Percentiles rank a stretch among this genome's conserved stretches.
phyloP scores from a whole-genome alignment of 78 protist species.

The Speleostelium caveatum region DNA sequence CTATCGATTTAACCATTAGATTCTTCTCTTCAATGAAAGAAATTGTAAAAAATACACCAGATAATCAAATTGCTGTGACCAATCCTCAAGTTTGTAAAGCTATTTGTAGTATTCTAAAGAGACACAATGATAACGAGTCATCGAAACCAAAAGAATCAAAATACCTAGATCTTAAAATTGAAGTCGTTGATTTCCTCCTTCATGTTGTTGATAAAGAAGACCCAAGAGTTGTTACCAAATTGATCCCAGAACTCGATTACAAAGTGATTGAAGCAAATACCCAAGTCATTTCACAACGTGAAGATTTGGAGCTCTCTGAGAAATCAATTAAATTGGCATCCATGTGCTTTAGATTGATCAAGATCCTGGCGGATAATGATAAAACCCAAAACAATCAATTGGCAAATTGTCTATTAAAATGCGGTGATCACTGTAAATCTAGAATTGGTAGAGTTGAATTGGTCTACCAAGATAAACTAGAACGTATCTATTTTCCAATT shows the following conservation, averaged over 20 bases:
- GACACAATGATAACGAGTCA: background rate
- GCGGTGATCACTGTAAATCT: conserved; percentile 80
- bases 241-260: conserved; percentile 67
- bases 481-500: conserved; percentile 80
- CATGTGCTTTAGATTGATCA: conserved; percentile 70
- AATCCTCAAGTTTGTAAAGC: conserved; percentile 74
- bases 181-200: conserved; percentile 61
- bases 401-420: conserved; percentile 39
- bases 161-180: conserved; percentile 64
- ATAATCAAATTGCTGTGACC: conserved; percentile 57
- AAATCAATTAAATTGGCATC: conserved; percentile 72
- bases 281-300: background rate
- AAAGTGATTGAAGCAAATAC: conserved; percentile 64
- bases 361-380: conserved; percentile 70
- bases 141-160: conserved; percentile 6
- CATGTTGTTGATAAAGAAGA: conserved; percentile 66
- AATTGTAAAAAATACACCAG: conserved; percentile 68
- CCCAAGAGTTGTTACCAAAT: conserved; percentile 35
- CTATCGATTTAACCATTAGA: conserved; percentile 36
- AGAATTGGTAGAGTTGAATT: conserved; percentile 80
- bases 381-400: conserved; percentile 53
- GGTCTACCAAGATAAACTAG: conserved; percentile 44
- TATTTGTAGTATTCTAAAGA: conserved; percentile 39
- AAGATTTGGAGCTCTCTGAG: conserved; percentile 23
- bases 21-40: conserved; percentile 66